Base-by-base conservation (phyloP, 129 eudicot genomes). In the Mikania micrantha region DNA sequence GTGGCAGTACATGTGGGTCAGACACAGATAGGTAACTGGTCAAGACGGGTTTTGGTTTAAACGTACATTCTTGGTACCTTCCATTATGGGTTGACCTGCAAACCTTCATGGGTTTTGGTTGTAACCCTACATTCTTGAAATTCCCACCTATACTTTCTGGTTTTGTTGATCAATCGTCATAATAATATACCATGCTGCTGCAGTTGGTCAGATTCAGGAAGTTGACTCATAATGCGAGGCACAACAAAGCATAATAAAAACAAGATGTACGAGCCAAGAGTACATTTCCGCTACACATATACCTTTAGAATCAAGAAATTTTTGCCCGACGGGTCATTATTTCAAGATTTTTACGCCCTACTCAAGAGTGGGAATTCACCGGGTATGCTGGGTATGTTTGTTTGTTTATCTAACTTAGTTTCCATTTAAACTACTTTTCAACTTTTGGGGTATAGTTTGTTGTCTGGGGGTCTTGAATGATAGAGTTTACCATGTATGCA, bases 191-290 rank as follows among this genome's bases (percentile, higher is more conserved):
- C 41, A 39, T 63, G 54, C 9, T 72, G 70, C 15, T 73, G 77
- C 72, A 76, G 80, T 16, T 76, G 80, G 80, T 35, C 75, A 76
- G 75, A 28, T 76, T 68, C 80, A 76, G 57, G 80, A 76, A 69
- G 75, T 76, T 13, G 66, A 68, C 62, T n/a, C 80, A 12, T 75
- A 69, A 56, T 16, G 36, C 31, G 10, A 11, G 39, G 16, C 19
- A 61, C 45, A 60, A 61, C 34, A 9, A 40, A 39, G 7, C 2
- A 40, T 22, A 61, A 47, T 22, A 3, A 40, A 41, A 3, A 11
- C 24, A 61, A 48, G 22, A 3, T 64, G 64, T 65, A 73, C 38
- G 50, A 38, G 50, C 47, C 29, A 56, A 54, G 60, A 65, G 29
- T 31, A 67, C 42, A 66, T 49, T 63, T 64, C 32, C 35, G n/a